Evolutionary conservation across 1,284 basidiomycete genomes (phyloP).

Genomic region (Phellinidium pouzarii): DNA sequence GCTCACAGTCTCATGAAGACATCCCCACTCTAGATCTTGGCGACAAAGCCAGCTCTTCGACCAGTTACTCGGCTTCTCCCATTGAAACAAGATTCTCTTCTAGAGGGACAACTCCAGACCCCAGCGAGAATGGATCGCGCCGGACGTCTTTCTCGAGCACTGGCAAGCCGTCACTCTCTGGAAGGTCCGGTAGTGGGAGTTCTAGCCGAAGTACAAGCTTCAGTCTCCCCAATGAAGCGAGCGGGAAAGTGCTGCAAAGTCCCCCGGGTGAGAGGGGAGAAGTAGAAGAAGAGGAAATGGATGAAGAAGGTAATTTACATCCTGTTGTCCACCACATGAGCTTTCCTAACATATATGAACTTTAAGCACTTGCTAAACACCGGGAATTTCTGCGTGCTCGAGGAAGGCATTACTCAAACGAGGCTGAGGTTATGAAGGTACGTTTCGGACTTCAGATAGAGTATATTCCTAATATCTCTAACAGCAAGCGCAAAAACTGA

Average conservation of each 20-base stretch:
- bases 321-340: background rate
- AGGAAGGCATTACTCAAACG: constrained; percentile 84
- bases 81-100: constrained; percentile 13
- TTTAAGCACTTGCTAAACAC: constrained; percentile 80
- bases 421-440: constrained; percentile 90
- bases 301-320: constrained; percentile 65
- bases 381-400: constrained; percentile 78
- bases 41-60: constrained; percentile 27
- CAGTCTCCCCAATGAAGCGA: constrained; percentile 63
- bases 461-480: constrained; percentile 10
- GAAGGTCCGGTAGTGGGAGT: constrained; percentile 49
- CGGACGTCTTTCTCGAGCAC: constrained; percentile 72
- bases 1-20: no score
- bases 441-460: constrained; percentile 16
- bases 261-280: constrained; percentile 45
- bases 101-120: constrained; percentile 18
- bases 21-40: constrained; percentile 59
- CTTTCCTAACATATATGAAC: constrained; percentile 10
- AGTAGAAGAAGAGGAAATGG: constrained; percentile 77
- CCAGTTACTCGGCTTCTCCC: constrained; percentile 7
- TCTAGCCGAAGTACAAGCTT: constrained; percentile 82
- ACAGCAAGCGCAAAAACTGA: constrained; percentile 58
- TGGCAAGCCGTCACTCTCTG: constrained; percentile 41
- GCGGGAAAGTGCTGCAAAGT: constrained; percentile 44
- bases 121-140: constrained; percentile 66